Base-by-base conservation (phyloP, 148 eudicot genomes). In the Euryodendron excelsum region DNA sequence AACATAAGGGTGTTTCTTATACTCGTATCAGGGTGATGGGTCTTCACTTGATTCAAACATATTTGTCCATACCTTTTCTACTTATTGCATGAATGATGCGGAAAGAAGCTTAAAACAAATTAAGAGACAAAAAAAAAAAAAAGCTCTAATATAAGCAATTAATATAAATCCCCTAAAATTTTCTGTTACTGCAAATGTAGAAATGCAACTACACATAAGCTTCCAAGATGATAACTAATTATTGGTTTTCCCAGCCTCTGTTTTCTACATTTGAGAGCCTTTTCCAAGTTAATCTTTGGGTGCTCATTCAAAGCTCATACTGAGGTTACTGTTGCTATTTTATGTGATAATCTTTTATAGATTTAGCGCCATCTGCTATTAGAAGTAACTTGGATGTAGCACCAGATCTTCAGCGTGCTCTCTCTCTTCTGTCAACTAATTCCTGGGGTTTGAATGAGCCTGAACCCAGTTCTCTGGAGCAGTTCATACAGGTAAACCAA, bases 381-480 rank as follows among this genome's bases (percentile, higher is more conserved):
- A 73, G 58, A n/a, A 45, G 89, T 68, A 82, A 82, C 86, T 52
- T 84, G 80, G 88, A 81, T 76, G 84, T 87, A 76, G 77, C 84
- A 80, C 83, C 83, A 71, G 90, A 88, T 63, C 75, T 86, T 84
- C 74, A 34, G n/a, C 83, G 91, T 90, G 93, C 95, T 93, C 92
- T 87, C 97, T 93, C 95, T 90, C 97, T 91, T 93, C 95, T 92
- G 94, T 92, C 97, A 92, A 86, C 85, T 62, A 88, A 77, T 78
- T 82, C 94, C 1, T 84, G 94, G 93, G 86, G 86, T 83, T 77
- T 84, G 23, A 80, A 81, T 47, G 73, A 44, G 65, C 85, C 82
- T 2, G 86, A 80, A 72, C 79, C 85, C 44, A 36, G 82, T 61
- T 68, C 80, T 5, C 65, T 87, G 14, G 63, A 85, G 77, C 84